A percentile compares a stretch with the other conserved stretches of the same genome.
These are phyloP conservation scores for Trichocladium uniseriatum DNA, from an alignment of 495 filamentous ascomycete genomes.

Conservation along the genomic window DNA sequence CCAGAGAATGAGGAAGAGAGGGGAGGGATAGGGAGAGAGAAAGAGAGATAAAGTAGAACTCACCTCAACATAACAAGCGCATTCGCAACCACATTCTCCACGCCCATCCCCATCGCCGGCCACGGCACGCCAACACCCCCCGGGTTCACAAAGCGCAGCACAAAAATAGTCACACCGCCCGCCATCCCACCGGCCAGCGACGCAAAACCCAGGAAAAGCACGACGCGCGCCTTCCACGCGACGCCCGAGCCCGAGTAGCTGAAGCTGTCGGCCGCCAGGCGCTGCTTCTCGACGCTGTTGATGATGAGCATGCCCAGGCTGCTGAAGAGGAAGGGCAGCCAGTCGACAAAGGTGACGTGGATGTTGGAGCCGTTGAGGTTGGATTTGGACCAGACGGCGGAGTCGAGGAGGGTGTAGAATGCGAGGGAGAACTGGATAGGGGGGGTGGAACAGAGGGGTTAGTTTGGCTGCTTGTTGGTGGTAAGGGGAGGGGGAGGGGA, in stretches of 20 bases:
- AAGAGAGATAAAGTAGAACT: neutral
- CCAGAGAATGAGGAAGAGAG: too few relatives aligned
- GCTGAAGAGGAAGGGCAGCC: conserved; percentile 94
- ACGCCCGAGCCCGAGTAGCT: conserved; percentile 79
- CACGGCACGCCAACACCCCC: conserved; percentile 66
- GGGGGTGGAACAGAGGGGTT: neutral
- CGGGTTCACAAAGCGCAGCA: conserved; percentile 82
- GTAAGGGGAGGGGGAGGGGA: neutral
- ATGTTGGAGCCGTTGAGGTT: conserved; percentile 65
- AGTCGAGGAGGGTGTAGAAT: conserved; percentile 93
- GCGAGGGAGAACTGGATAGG: conserved; percentile 77
- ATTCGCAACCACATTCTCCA: conserved; percentile 87
- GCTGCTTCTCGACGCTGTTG: conserved; percentile 92
- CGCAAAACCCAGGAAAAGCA: conserved; percentile 93
- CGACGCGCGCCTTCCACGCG: conserved; percentile 91
- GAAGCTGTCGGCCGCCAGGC: conserved; percentile 77
- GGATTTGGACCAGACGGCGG: conserved; percentile 77
- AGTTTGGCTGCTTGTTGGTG: neutral
- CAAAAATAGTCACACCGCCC: conserved; percentile 79
- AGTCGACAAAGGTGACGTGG: conserved; percentile 95
- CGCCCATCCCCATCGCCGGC: conserved; percentile 84
- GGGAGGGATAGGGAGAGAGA: neutral
- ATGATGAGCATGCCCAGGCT: conserved; percentile 95
- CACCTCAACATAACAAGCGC: conserved; percentile 62
- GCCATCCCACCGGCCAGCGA: conserved; percentile 89